Evolutionary conservation across 345 rosid species (phyloP).

Genomic region (Garcia nutans): DNA sequence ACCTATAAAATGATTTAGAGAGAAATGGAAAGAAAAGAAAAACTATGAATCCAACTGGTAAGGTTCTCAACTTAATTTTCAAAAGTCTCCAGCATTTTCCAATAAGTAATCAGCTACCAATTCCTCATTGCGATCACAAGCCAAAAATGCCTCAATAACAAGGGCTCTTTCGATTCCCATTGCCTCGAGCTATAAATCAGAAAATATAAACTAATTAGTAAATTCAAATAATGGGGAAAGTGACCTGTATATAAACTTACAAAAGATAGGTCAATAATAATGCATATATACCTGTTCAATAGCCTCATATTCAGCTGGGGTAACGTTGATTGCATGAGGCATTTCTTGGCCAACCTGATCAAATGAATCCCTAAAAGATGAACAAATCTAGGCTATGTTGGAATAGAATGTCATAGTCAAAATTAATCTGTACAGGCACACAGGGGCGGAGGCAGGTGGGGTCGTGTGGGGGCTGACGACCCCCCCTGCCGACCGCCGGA

Average conservation of each 20-base stretch:
- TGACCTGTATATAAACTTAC: background rate
- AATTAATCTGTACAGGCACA: too few relatives aligned
- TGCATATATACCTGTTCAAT: slow-evolving; percentile 60
- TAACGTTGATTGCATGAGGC: slow-evolving; percentile 88
- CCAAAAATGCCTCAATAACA: slow-evolving; percentile 95
- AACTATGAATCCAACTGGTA: slow-evolving; percentile 5
- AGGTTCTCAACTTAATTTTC: slow-evolving; percentile 53
- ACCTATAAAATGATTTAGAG: background rate
- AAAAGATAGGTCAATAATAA: background rate
- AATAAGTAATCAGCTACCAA: slow-evolving; percentile 93
- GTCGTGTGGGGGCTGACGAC: too few relatives aligned
- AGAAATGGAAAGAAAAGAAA: background rate
- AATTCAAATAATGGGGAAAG: background rate
- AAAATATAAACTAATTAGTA: background rate
- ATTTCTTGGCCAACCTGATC: slow-evolving; percentile 88
- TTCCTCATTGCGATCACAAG: slow-evolving; percentile 96
- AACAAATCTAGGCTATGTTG: background rate
- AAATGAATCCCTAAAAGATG: slow-evolving; percentile 57
- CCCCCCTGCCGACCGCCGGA: too few relatives aligned
- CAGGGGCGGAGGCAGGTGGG: too few relatives aligned
- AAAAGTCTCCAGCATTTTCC: slow-evolving; percentile 90
- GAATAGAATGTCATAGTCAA: background rate
- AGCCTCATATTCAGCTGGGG: slow-evolving; percentile 90
- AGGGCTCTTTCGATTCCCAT: slow-evolving; percentile 95
- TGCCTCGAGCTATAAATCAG: slow-evolving; percentile 73